Evolutionary conservation across 306 rosid genomes (phyloP), one percentile per base, ranked within the genome.

Genomic region (Trichosanthes cucumerina): DNA sequence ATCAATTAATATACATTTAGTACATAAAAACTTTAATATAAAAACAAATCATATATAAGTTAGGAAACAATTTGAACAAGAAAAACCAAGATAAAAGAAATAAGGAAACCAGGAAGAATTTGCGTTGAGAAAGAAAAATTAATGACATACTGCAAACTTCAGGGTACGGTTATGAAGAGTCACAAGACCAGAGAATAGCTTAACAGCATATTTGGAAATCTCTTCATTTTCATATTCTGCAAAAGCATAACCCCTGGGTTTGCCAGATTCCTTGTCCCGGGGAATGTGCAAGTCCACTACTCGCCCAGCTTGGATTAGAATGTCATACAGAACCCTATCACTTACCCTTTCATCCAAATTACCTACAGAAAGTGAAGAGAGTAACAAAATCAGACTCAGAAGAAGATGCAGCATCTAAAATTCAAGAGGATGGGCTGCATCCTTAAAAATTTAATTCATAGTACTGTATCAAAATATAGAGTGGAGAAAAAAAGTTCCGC

Each of bases 271-370:
- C 90, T 86, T 92, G 86, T 95, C 97, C 72, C 93, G 91, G 71
- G 96, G 92, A 80, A 95, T 89, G 87, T 92, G 74, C 85, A 95
- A 78, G 69, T 92, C 96, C 21, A 95, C 90, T 47, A 95, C 88
- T 28, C 97, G 84, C 76, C 98, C 97, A 9, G 96, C 97, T 84
- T 95, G 96, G 79, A 92, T 89, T 78, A 95, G 86, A 69, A 92
- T 89, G 86, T 89, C 96, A 81, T 92, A 95, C 81, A 95, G 79
- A 86, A 89, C 90, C 77, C 93, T 89, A 9, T 95, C 98, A 9
- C 86, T 92, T 78, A 92, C 97, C 86, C 91, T 88, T 89, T 95
- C 97, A 79, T 95, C 97, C 83, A 95, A 85, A 86, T 86, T 95
- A 66, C 98, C 98, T 94, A 88, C 34, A 28, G 43, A 69, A 79